Evolutionary conservation across 495 filamentous ascomycete genomes (phyloP).

Genomic region (Aspergillus steynii): DNA sequence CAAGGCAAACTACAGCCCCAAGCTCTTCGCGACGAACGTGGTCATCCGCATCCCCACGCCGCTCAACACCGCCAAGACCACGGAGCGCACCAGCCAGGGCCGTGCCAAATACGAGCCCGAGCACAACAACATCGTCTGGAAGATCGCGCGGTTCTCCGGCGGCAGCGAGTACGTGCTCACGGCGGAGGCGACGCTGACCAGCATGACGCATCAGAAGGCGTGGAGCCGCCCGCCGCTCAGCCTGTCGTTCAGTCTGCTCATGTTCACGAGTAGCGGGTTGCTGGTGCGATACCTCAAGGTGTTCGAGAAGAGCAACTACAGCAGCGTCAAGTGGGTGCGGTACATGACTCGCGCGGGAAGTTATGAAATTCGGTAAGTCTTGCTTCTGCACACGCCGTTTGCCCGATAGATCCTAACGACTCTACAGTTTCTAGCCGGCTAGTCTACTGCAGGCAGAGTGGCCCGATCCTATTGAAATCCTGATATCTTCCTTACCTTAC

Average conservation of each 20-base stretch:
- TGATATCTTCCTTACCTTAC: conserved; percentile 3
- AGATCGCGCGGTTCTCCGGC: conserved; percentile 94
- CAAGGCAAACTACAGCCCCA: conserved; percentile 92
- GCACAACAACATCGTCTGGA: conserved; percentile 98
- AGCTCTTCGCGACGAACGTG: conserved; percentile 98
- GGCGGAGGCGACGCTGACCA: conserved; percentile 88
- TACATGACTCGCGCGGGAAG: conserved; percentile 94
- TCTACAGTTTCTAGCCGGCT: conserved; percentile 16
- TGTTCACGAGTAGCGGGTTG: conserved; percentile 95
- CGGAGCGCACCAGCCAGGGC: conserved; percentile 90
- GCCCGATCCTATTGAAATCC: conserved; percentile 5
- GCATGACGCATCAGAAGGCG: conserved; percentile 98
- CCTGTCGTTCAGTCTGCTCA: conserved; percentile 87
- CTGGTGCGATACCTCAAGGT: conserved; percentile 97
- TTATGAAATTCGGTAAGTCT: conserved; percentile 55
- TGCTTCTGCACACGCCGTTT: background rate
- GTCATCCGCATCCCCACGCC: conserved; percentile 93
- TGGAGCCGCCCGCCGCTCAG: conserved; percentile 94
- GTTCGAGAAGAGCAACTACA: conserved; percentile 99
- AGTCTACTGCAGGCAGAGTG: conserved; percentile 16
- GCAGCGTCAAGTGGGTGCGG: conserved; percentile 97
- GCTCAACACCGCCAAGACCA: conserved; percentile 92
- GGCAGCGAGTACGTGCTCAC: conserved; percentile 93
- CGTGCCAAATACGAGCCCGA: conserved; percentile 98
- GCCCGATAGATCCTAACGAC: background rate